These are phyloP conservation scores for Colletotrichum sp. DNA, from an alignment of 2,329 filamentous ascomycete species.

Conservation along the genomic window DNA sequence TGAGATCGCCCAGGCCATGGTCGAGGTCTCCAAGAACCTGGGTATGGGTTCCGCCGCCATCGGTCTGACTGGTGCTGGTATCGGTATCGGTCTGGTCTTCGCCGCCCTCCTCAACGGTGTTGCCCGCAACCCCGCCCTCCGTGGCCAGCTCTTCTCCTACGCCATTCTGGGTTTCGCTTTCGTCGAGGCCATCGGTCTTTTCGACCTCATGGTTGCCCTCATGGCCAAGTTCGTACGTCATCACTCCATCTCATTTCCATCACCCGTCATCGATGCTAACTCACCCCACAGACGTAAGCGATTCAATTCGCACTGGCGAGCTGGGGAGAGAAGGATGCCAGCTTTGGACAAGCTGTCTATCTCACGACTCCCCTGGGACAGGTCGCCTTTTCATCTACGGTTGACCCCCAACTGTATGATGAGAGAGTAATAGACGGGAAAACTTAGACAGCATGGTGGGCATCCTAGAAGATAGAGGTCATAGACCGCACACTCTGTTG, in stretches of 20 bases:
- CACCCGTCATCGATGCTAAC: not conserved
- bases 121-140: slow-evolving; percentile 92
- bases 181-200: slow-evolving; percentile 90
- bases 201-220: slow-evolving; percentile 91
- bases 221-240: slow-evolving; percentile 85
- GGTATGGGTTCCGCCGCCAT: slow-evolving; percentile 90
- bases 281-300: slow-evolving; percentile 16
- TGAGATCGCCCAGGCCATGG: slow-evolving; percentile 86
- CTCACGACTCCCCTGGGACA: slow-evolving; percentile 4
- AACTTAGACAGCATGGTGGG: slow-evolving; percentile 20
- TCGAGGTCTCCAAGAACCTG: slow-evolving; percentile 89
- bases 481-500: slow-evolving; percentile 18
- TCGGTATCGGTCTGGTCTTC: slow-evolving; percentile 96
- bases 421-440: slow-evolving; percentile 20
- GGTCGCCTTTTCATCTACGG: slow-evolving; percentile 17
- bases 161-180: slow-evolving; percentile 96
- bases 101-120: slow-evolving; percentile 87
- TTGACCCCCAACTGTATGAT: slow-evolving; percentile 8
- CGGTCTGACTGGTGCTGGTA: slow-evolving; percentile 90
- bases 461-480: slow-evolving; percentile 20
- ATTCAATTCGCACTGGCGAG: slow-evolving; percentile 19
- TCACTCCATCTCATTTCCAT: not conserved
- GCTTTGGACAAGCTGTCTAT: slow-evolving; percentile 13
- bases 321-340: slow-evolving; percentile 3
- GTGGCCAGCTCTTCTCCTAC: slow-evolving; percentile 95